Evolutionary conservation across 169 alveolate genomes (phyloP).

Genomic region (Eimeria brunetti): DNA sequence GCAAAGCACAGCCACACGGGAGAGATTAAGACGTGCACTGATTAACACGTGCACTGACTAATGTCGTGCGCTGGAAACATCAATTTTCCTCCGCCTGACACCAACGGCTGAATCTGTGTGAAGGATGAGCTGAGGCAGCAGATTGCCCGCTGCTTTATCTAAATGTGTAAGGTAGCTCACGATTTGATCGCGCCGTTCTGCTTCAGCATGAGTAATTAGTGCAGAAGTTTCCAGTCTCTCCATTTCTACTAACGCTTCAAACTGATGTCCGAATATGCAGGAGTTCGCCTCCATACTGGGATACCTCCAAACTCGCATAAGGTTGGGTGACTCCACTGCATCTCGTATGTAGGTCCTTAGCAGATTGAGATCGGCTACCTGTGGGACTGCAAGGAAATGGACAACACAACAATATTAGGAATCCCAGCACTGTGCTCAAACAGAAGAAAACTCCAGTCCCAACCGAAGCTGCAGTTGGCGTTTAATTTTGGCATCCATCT

Average conservation of each 20-base stretch:
- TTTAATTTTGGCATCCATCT: background rate
- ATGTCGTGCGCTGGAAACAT: background rate
- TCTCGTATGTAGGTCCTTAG: background rate
- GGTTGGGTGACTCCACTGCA: background rate
- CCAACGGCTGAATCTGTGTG: background rate
- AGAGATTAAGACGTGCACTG: background rate
- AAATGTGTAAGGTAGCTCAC: conserved; percentile 15
- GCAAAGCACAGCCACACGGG: background rate
- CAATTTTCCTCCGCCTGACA: background rate
- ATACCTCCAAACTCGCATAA: background rate
- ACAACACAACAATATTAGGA: background rate
- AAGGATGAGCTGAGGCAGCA: background rate
- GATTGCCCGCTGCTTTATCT: background rate
- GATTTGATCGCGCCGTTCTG: background rate
- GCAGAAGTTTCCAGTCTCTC: too few relatives aligned
- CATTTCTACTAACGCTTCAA: background rate
- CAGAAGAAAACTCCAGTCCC: background rate
- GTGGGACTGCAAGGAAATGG: conserved; percentile 29
- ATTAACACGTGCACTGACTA: background rate
- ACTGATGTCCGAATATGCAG: conserved; percentile 26
- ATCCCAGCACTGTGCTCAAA: background rate
- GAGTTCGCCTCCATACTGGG: conserved; percentile 34
- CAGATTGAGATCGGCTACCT: background rate
- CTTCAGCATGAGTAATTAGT: background rate
- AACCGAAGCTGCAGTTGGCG: background rate